Base-by-base conservation (phyloP, 495 filamentous ascomycete species). In the Pyrenula massariospora region DNA sequence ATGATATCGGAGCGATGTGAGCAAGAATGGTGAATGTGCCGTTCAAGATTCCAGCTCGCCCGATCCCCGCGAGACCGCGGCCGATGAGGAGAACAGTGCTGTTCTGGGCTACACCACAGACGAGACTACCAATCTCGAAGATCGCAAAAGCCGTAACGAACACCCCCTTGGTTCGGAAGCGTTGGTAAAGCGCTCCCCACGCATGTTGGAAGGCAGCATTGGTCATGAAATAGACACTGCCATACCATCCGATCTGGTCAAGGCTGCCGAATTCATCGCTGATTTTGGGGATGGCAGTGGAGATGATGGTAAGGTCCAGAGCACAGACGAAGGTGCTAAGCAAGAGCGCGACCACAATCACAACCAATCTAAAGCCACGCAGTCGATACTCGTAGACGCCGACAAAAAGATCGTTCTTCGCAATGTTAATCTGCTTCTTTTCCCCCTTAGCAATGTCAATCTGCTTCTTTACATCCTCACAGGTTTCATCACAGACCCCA, bases 61-160 rank as follows among this genome's bases (percentile, higher is more conserved):
- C 91, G 19, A 95, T 59, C 21, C 91, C 91, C n/a, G 89, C 86
- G 50, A 96, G 74, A 12, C 91, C 89, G 23, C 91, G 84, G 12
- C 91, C 91, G 57, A 92, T 67, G 59, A 96, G 95, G 25, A 96
- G 74, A 2, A 81, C 80, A 0, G 81, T 72, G 1, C 86, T 91
- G 54, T 70, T 87, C 0, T 87, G 85, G 0, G 91, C 86, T 1
- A 82, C 78, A 23, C 81, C 91, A 66, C 90, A 95, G 59, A 96
- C 70, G 42, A 90, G 69, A 20, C 82, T 87, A 15, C 91, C 91
- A 11, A 94, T 51, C 62, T 95, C 90, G 68, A 96, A 96, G 59
- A 95, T 68, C 47, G 67, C 68, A 57, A 95, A 83, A 49, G 87
- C 86, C 15, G 62, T 57, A 8, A 95, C 68, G 48, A 64, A 66